Base-by-base conservation (phyloP, 805 yeast genomes). In the Starmerella apis region DNA sequence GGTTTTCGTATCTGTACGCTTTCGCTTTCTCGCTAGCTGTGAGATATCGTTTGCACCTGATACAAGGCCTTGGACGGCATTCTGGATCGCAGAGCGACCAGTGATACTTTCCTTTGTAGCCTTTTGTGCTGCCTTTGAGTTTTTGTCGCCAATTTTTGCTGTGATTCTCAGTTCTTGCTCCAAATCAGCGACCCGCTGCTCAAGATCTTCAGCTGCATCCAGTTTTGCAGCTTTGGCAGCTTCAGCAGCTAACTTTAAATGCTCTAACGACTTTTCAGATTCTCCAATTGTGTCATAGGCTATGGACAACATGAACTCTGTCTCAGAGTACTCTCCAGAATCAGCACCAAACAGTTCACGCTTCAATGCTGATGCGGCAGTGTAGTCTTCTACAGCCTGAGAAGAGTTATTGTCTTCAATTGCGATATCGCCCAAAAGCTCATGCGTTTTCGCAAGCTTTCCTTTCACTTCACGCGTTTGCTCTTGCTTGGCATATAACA, bases 341-440 rank as follows among this genome's bases (percentile, higher is more conserved):
- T 68, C 65, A n/a, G 65, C 64, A 2, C 74, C 73, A 59, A 72
- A 80, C 11, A 83, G 61, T 49, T 76, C 66, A 45, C 68, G 61
- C 62, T 84, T 74, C 39, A 81, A 65, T 25, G 74, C 66, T 30
- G 84, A 70, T 36, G 86, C 71, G 18, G 75, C 66, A 43, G 71
- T 68, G 50, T 86, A 77, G 63, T 88, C 95, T 18, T 68, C 68
- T 0, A 81, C 75, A 0, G 96, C 85, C 64, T 86, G 94, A 14
- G 71, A 67, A 64, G 87, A 87, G 65, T 86, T 85, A 59, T 90
- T 67, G 1, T 92, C 77, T 62, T 90, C 98, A 39, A 88, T 70
- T 0, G 95, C 81, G 9, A 88, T 83, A 62, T 90, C 96, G 28
- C 97, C 97, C 16, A 87, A 70, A 10, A 88, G 65, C 60, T 83